Evolutionary conservation across 2,329 filamentous ascomycete species (phyloP).

Genomic region (Claviceps digitariae): DNA sequence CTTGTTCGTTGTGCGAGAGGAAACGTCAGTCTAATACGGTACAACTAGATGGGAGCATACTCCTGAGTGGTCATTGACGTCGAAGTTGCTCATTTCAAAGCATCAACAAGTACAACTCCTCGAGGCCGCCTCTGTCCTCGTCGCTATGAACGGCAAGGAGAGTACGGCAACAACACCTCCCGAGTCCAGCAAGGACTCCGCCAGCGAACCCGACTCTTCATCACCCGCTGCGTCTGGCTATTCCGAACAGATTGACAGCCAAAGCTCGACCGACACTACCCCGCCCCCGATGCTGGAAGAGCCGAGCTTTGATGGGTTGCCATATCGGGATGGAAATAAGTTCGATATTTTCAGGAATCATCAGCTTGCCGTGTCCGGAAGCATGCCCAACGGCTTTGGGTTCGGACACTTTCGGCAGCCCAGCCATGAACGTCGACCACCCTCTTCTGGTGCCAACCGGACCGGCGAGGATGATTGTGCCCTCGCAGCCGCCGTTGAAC

Average conservation of each 20-base stretch:
- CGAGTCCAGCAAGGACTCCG: constrained; percentile 51
- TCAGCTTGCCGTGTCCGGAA: constrained; percentile 49
- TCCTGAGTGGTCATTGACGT: constrained; percentile 93
- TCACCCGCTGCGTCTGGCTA: constrained; percentile 73
- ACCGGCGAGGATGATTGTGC: constrained; percentile 75
- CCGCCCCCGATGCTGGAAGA: constrained; percentile 68
- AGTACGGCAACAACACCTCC: constrained; percentile 48
- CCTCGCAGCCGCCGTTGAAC: constrained; percentile 76
- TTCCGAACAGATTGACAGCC: constrained; percentile 62
- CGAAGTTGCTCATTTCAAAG: constrained; percentile 96
- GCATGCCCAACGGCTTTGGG: constrained; percentile 31
- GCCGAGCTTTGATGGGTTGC: constrained; percentile 37
- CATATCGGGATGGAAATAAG: constrained; percentile 42
- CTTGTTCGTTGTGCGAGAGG: neutral
- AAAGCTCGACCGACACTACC: constrained; percentile 84
- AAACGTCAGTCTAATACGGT: constrained; percentile 4
- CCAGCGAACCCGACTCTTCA: constrained; percentile 68
- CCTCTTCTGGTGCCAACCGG: constrained; percentile 62
- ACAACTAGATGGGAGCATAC: constrained; percentile 90
- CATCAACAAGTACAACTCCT: constrained; percentile 97
- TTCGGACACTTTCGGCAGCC: constrained; percentile 54
- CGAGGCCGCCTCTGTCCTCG: constrained; percentile 90
- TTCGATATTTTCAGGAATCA: constrained; percentile 62
- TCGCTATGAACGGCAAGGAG: constrained; percentile 63
- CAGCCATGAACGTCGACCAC: constrained; percentile 63